Evolutionary conservation across 495 filamentous ascomycete genomes (phyloP).

Genomic region (Hypoxylon subgilvum): DNA sequence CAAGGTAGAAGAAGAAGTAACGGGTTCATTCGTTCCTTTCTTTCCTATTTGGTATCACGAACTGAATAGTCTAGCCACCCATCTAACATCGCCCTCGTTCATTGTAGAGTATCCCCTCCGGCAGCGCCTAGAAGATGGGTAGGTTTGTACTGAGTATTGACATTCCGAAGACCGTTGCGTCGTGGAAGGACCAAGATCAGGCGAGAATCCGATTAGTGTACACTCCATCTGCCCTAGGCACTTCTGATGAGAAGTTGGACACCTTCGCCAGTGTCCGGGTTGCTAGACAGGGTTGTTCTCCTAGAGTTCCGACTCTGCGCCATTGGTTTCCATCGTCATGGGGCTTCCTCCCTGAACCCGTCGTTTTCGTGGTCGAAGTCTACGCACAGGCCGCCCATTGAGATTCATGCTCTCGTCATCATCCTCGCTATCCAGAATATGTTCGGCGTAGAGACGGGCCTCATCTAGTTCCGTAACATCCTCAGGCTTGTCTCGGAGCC

Average conservation of each 20-base stretch:
- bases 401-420: conserved; percentile 55
- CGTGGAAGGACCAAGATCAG: background rate
- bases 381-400: conserved; percentile 45
- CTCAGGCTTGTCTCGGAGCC: conserved; percentile 83
- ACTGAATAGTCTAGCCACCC: conserved; percentile 17
- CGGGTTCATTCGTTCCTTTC: conserved; percentile 27
- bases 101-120: background rate
- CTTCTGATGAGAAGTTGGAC: no score
- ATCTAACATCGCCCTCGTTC: conserved; percentile 2
- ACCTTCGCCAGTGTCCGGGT: background rate
- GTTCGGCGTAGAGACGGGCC: conserved; percentile 61
- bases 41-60: conserved; percentile 21
- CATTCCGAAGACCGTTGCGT: conserved; percentile 2
- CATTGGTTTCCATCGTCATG: conserved; percentile 58
- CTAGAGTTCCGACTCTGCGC: conserved; percentile 56
- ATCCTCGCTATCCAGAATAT: conserved; percentile 52
- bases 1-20: conserved; percentile 25
- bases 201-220: background rate
- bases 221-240: no score
- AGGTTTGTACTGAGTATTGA: conserved; percentile 5
- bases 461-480: conserved; percentile 86
- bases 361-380: conserved; percentile 46
- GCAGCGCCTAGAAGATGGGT: background rate
- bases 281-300: background rate
- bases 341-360: conserved; percentile 56